phyloP scores from a whole-genome alignment of 1,139 yeast genomes.

The Zhuliangozyma blackwelliae region DNA sequence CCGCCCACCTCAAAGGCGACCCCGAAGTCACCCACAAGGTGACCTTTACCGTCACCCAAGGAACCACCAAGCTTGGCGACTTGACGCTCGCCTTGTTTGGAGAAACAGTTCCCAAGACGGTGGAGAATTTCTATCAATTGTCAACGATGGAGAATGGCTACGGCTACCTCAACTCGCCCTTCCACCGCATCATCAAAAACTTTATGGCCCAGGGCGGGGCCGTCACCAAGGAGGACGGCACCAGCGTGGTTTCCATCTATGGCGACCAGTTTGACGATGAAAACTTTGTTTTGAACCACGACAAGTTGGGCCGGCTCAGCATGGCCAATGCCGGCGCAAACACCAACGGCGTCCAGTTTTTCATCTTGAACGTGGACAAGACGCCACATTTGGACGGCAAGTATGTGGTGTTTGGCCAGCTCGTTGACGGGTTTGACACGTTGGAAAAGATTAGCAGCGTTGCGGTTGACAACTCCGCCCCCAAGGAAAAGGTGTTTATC shows the following conservation, averaged over 20 bases:
- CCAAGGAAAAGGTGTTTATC: slow-evolving; percentile 30
- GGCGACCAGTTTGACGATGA: slow-evolving; percentile 34
- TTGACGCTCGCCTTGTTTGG: slow-evolving; percentile 26
- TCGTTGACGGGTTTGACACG: slow-evolving; percentile 40
- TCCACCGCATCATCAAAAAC: slow-evolving; percentile 36
- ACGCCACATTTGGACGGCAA: slow-evolving; percentile 46
- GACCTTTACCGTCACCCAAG: slow-evolving; percentile 18
- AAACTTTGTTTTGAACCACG: slow-evolving; percentile 30
- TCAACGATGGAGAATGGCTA: slow-evolving; percentile 29
- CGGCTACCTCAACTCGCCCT: slow-evolving; percentile 28
- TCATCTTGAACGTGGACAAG: slow-evolving; percentile 28
- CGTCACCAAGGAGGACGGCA: slow-evolving; percentile 22
- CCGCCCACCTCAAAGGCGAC: slow-evolving; percentile 16
- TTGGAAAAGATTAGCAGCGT: slow-evolving; percentile 33
- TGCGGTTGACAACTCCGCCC: slow-evolving; percentile 36
- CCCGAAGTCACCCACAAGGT: slow-evolving; percentile 28
- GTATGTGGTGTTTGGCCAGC: slow-evolving; percentile 56
- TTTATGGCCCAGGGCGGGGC: slow-evolving; percentile 44
- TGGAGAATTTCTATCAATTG: slow-evolving; percentile 31
- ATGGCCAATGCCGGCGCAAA: slow-evolving; percentile 43
- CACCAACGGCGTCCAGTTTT: slow-evolving; percentile 43
- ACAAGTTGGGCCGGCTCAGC: slow-evolving; percentile 35
- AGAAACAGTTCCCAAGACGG: slow-evolving; percentile 33
- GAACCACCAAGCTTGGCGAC: slow-evolving; percentile 16
- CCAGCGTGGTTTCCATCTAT: slow-evolving; percentile 31